Percentiles rank a stretch among this genome's conserved stretches.
These are phyloP conservation scores for Citrullus amarus DNA, from an alignment of 306 rosid genomes.

Conservation along the genomic window DNA sequence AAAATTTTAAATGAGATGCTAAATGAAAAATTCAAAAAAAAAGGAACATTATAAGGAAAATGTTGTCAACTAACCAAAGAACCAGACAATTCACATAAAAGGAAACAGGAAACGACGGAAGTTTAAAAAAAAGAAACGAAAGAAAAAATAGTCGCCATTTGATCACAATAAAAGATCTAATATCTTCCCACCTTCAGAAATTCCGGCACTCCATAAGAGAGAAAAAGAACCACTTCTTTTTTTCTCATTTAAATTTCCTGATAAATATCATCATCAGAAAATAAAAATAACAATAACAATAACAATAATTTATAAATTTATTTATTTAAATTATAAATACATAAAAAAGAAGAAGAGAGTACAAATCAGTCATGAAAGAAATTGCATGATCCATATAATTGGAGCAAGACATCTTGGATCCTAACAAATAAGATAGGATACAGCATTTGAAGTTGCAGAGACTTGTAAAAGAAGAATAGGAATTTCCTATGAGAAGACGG, in stretches of 20 bases:
- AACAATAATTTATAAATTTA: too few relatives aligned
- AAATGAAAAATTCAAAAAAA: not conserved
- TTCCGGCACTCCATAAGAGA: not conserved
- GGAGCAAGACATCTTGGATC: not conserved
- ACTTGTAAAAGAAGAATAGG: not conserved
- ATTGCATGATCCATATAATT: not conserved
- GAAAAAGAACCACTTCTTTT: not conserved
- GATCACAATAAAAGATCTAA: not conserved
- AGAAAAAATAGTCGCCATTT: not conserved
- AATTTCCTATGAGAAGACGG: not conserved
- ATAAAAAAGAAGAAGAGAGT: not conserved
- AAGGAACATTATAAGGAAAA: not conserved
- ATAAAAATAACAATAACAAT: not conserved
- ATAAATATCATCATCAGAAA: not conserved
- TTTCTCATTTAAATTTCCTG: not conserved
- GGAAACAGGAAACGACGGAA: not conserved
- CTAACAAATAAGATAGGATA: not conserved
- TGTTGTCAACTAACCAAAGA: not conserved
- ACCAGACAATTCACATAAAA: not conserved
- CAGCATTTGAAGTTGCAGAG: not conserved
- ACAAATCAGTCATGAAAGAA: not conserved
- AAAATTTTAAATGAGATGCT: not conserved
- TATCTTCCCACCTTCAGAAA: not conserved
- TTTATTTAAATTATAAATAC: too few relatives aligned
- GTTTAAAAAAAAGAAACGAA: not conserved